Evolutionary conservation across 768 basidiomycete genomes (phyloP).

Genomic region (Candolleomyces eurysporus): DNA sequence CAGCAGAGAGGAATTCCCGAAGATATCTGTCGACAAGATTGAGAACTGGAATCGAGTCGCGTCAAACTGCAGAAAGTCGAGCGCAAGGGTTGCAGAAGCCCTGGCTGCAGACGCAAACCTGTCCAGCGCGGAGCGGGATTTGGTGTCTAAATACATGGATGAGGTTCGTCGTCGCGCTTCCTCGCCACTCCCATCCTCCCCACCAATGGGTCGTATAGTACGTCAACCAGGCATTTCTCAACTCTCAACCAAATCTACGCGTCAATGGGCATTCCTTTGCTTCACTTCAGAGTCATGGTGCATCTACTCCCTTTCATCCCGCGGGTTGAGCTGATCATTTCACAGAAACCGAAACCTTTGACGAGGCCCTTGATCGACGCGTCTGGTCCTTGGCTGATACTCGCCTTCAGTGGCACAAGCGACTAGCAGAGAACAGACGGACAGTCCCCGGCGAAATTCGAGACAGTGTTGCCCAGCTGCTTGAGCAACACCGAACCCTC

Average conservation of each 20-base stretch:
- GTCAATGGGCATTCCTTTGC: slow-evolving; percentile 80
- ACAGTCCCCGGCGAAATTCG: slow-evolving; percentile 57
- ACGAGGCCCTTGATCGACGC: slow-evolving; percentile 79
- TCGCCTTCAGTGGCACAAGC: slow-evolving; percentile 70
- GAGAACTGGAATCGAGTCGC: slow-evolving; percentile 67
- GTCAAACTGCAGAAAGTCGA: slow-evolving; percentile 46
- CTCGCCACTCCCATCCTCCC: neutral
- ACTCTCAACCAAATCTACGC: slow-evolving; percentile 69
- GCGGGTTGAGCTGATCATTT: neutral
- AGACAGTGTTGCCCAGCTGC: slow-evolving; percentile 25
- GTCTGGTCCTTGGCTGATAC: slow-evolving; percentile 81
- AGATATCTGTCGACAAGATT: slow-evolving; percentile 64
- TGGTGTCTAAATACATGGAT: slow-evolving; percentile 47
- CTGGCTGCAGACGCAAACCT: slow-evolving; percentile 40
- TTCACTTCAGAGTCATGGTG: slow-evolving; percentile 46
- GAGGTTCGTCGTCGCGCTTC: slow-evolving; percentile 34
- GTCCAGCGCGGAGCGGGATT: slow-evolving; percentile 39
- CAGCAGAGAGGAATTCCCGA: slow-evolving; percentile 41
- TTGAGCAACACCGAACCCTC: slow-evolving; percentile 28
- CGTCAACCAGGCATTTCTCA: slow-evolving; percentile 58
- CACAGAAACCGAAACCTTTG: slow-evolving; percentile 76
- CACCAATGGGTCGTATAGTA: slow-evolving; percentile 38
- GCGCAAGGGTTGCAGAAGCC: slow-evolving; percentile 44
- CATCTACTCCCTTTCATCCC: neutral
- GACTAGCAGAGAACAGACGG: slow-evolving; percentile 66